Conservation (phyloP, 768 basidiomycete genomes). For the Lactarius pseudohatsudake region DNA sequence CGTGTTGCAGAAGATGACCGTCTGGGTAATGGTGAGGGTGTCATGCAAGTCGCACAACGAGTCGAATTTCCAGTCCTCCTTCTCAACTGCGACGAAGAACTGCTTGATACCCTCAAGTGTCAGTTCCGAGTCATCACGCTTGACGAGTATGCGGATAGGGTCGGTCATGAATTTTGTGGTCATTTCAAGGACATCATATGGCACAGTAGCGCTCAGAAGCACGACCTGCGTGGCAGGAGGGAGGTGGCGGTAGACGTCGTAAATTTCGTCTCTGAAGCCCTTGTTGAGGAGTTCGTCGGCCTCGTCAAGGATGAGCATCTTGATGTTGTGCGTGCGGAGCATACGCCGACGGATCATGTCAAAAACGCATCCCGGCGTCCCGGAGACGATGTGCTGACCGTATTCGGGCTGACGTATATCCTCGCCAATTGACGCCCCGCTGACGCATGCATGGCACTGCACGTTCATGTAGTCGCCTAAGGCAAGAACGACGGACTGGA, state of each 20-base stretch:
- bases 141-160: slow-evolving; percentile 96
- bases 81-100: slow-evolving; percentile 98
- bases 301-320: slow-evolving; percentile 94
- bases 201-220: slow-evolving; percentile 91
- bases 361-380: slow-evolving; percentile 98
- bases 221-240: slow-evolving; percentile 98
- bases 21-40: slow-evolving; percentile 97
- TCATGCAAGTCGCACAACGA: slow-evolving; percentile 97
- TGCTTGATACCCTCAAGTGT: slow-evolving; percentile 96
- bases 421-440: slow-evolving; percentile 95
- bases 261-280: slow-evolving; percentile 99
- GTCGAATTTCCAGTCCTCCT: slow-evolving; percentile 99
- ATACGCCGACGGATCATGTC: slow-evolving; percentile 97
- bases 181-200: slow-evolving; percentile 97
- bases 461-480: slow-evolving; percentile 99
- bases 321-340: slow-evolving; percentile 94
- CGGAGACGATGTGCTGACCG: slow-evolving; percentile 96
- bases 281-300: slow-evolving; percentile 96
- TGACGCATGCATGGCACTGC: slow-evolving; percentile 97
- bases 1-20: slow-evolving; percentile 99
- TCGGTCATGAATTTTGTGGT: slow-evolving; percentile 99
- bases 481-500: slow-evolving; percentile 94
- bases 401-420: slow-evolving; percentile 97
- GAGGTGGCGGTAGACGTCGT: slow-evolving; percentile 97
- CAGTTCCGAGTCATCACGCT: slow-evolving; percentile 99